Conservation (phyloP, 2,329 filamentous ascomycete species). For the Leptodontidium sp. region DNA sequence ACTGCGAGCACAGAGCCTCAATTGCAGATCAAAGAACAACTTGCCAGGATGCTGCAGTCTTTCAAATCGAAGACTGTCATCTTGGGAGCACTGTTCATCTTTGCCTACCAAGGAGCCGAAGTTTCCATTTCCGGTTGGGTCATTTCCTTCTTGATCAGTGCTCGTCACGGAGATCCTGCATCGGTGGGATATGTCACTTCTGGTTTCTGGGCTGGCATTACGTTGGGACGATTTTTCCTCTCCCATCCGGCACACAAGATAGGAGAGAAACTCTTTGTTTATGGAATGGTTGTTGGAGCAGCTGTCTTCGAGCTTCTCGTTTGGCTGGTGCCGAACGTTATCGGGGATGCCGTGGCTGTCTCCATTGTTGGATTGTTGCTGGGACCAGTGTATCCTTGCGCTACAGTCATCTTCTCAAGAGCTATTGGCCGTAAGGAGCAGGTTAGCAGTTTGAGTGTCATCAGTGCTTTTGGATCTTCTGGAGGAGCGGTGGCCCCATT, state of each 20-base stretch:
- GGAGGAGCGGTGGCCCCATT: conserved; percentile 71
- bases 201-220: conserved; percentile 77
- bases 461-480: conserved; percentile 73
- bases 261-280: conserved; percentile 76
- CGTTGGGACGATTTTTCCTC: conserved; percentile 76
- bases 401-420: conserved; percentile 68
- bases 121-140: conserved; percentile 88
- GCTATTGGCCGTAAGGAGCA: conserved; percentile 66
- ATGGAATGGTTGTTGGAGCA: conserved; percentile 66
- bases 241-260: conserved; percentile 70
- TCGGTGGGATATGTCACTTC: conserved; percentile 83
- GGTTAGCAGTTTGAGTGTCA: conserved; percentile 70
- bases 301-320: conserved; percentile 77
- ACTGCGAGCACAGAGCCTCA: conserved; percentile 31
- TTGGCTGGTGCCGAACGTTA: conserved; percentile 80
- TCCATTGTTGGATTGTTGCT: conserved; percentile 77
- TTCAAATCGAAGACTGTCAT: conserved; percentile 65
- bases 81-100: conserved; percentile 82
- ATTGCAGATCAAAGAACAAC: conserved; percentile 47
- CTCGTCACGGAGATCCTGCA: conserved; percentile 72
- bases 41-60: conserved; percentile 53
- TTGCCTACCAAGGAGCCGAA: conserved; percentile 86
- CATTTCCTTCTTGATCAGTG: conserved; percentile 81
- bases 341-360: conserved; percentile 72
- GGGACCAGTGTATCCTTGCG: conserved; percentile 82